These are phyloP conservation scores for Rhipidocladum racemiflorum DNA, from an alignment of 176 grass and related monocot genomes.

Conservation along the genomic window DNA sequence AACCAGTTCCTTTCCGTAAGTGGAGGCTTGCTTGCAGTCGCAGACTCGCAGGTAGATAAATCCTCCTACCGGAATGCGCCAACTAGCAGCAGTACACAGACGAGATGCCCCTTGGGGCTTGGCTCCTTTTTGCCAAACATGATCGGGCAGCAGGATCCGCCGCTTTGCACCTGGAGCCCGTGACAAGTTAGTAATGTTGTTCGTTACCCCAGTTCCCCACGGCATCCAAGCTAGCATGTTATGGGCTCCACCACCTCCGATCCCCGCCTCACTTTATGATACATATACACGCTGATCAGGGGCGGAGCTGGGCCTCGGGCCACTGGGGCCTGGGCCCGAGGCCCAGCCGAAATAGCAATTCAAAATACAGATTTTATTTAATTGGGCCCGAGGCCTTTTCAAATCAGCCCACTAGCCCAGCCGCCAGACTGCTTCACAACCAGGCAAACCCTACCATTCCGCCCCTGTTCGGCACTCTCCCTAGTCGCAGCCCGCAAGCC, in stretches of 20 bases:
- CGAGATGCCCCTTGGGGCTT: neutral
- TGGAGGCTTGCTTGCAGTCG: constrained; percentile 28
- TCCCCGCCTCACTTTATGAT: neutral
- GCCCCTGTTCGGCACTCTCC: too few species aligned
- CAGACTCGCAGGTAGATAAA: neutral
- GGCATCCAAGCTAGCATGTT: neutral
- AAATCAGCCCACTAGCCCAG: too few species aligned
- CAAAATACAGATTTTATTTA: too few species aligned
- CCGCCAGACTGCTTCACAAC: too few species aligned
- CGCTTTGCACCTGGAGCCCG: constrained; percentile 37
- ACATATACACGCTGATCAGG: too few species aligned
- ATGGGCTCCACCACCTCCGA: constrained; percentile 10
- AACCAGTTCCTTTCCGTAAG: neutral
- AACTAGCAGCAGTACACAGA: constrained; percentile 25
- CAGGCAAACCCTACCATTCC: too few species aligned
- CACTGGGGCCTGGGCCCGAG: too few species aligned
- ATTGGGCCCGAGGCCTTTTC: too few species aligned
- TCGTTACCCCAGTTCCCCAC: constrained; percentile 21
- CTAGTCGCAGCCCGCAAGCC: too few species aligned
- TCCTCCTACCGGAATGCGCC: neutral
- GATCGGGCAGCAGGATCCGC: constrained; percentile 41
- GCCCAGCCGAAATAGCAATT: too few species aligned
- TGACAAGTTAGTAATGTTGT: constrained; percentile 47
- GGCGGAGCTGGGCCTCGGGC: too few species aligned
- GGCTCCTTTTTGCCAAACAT: constrained; percentile 26